Conservation (phyloP, 1,139 yeast species). For the Meyerozyma sp. region DNA sequence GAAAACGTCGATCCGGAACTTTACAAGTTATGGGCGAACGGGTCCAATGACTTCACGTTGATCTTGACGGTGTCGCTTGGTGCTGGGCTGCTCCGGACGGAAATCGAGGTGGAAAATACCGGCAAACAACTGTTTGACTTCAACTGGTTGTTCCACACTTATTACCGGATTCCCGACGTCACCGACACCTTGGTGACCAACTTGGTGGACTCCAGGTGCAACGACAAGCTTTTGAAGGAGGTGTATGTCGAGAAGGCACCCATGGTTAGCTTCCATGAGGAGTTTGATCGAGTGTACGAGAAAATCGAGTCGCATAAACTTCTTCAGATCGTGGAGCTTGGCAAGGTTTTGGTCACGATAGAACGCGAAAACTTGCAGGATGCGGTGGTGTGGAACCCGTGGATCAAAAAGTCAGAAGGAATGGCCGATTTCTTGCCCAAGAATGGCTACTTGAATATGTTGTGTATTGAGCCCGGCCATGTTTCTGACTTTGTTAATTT, state of each 20-base stretch:
- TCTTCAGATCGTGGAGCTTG: slow-evolving; percentile 62
- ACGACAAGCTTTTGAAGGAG: slow-evolving; percentile 66
- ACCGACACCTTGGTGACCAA: slow-evolving; percentile 74
- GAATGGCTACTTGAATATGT: slow-evolving; percentile 76
- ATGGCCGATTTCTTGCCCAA: slow-evolving; percentile 90
- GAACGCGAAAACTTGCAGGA: slow-evolving; percentile 70
- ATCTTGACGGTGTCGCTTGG: slow-evolving; percentile 61
- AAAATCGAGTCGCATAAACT: slow-evolving; percentile 49
- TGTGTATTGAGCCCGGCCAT: slow-evolving; percentile 91
- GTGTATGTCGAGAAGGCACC: slow-evolving; percentile 68
- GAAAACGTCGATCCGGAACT: slow-evolving; percentile 68
- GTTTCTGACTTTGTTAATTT: slow-evolving; percentile 64
- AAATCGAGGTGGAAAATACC: slow-evolving; percentile 70
- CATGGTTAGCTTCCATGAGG: slow-evolving; percentile 67
- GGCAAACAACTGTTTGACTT: slow-evolving; percentile 66
- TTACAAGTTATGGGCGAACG: slow-evolving; percentile 46
- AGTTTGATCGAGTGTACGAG: slow-evolving; percentile 79
- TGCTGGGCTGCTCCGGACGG: slow-evolving; percentile 52
- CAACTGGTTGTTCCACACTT: slow-evolving; percentile 96
- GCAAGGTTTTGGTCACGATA: slow-evolving; percentile 64
- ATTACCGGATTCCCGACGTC: slow-evolving; percentile 69
- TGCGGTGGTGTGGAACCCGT: slow-evolving; percentile 97
- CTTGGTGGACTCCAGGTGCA: slow-evolving; percentile 62
- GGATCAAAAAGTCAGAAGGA: slow-evolving; percentile 73
- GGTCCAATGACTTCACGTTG: slow-evolving; percentile 66